phyloP scores from a whole-genome alignment of 202 grass and related monocot genomes.

The Carex sylvatica region DNA sequence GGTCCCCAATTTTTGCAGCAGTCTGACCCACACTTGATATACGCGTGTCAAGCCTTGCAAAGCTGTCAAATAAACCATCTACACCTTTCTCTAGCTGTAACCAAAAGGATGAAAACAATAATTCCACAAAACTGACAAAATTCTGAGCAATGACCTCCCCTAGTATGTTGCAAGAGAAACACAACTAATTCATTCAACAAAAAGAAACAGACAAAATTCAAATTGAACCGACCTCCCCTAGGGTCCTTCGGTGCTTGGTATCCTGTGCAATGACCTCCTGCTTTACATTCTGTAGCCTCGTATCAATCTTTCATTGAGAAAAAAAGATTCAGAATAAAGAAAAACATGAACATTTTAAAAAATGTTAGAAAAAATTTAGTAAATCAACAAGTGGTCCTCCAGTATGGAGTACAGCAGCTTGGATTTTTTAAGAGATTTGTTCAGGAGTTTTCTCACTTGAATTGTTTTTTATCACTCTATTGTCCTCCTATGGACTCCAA shows the following conservation, averaged over 20 bases:
- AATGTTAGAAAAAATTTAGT: not conserved
- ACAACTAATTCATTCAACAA: slow-evolving; percentile 2
- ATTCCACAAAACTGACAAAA: not conserved
- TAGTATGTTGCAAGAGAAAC: not conserved
- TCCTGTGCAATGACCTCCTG: slow-evolving; percentile 88
- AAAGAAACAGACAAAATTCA: not conserved
- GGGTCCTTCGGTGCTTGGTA: slow-evolving; percentile 83
- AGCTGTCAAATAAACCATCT: slow-evolving; percentile 97
- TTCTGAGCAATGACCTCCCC: too few relatives aligned
- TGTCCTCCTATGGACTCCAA: not conserved
- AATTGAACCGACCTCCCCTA: slow-evolving; percentile 59
- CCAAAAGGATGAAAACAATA: slow-evolving; percentile 28
- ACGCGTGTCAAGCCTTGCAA: slow-evolving; percentile 86
- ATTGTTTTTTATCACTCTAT: not conserved
- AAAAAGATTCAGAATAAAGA: slow-evolving; percentile 13
- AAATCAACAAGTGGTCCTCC: not conserved
- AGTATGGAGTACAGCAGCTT: not conserved
- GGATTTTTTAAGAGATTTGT: not conserved
- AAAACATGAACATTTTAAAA: slow-evolving; percentile 6
- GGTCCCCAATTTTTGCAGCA: slow-evolving; percentile 99
- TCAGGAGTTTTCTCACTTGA: not conserved
- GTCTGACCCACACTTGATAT: slow-evolving; percentile 99
- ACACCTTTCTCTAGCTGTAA: slow-evolving; percentile 96
- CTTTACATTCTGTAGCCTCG: slow-evolving; percentile 91
- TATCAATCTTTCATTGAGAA: slow-evolving; percentile 62